Base-by-base conservation (phyloP, 371 early-diverging fungal species). In the Nematocida parisii region DNA sequence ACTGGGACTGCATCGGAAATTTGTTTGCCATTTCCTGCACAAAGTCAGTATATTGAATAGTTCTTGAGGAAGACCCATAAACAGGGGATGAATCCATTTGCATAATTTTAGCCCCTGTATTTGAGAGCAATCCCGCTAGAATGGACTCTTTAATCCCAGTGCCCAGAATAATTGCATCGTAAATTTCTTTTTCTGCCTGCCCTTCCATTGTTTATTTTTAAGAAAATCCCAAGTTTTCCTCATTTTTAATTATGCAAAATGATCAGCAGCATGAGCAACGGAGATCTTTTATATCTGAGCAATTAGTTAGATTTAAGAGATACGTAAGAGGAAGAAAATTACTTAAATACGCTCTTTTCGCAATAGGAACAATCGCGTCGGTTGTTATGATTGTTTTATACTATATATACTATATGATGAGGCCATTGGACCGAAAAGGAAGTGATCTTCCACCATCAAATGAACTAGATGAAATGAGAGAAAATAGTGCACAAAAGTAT, bases 61-160 rank as follows among this genome's bases (percentile, higher is more conserved):
- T 85, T 22, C 83, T 60, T 45, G 85, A 85, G 15, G 95, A 95
- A 75, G 92, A 95, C 83, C 99, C 99, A 85, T 99, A 99, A 85
- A 94, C 94, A 86, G 94, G 91, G 87, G 97, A 96, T 73, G 94
- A 90, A 87, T 99, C 99, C 89, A 98, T 92, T 82, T 94, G 95
- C 73, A 95, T 89, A 3, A 98, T 96, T 87, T 94, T 95, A 89
- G 97, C 95, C 82, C 94, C 94, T 83, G 96, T 94, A 55, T 95
- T 92, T 18, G 97, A 94, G 45, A 98, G 90, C 55, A 97, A 90
- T 66, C 95, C 95, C n/a, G 95, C 94, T 57, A 99, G 90, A 86
- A 96, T 93, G 89, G 97, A 97, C 89, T 99, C 98, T 86, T 96
- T 94, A 82, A 99, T 90, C 70, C 98, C 98, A 61, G 99, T 98